These are phyloP conservation scores for Effrenium voratum DNA, from an alignment of 73 alveolate species.

Conservation along the genomic window DNA sequence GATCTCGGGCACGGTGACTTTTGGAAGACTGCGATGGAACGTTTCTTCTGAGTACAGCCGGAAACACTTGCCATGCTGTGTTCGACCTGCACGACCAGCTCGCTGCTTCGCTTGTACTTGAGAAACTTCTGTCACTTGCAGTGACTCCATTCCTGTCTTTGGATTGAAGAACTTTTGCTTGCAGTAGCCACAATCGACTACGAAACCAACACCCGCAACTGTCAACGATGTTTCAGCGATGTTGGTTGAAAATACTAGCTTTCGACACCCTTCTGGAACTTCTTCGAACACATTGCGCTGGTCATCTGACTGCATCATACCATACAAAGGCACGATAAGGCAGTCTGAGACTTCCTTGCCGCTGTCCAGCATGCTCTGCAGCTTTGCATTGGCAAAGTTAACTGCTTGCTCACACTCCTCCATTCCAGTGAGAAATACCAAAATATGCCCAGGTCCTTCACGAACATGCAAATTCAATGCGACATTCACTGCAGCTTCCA, in stretches of 20 bases:
- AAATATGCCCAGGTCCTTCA: slow-evolving; percentile 99
- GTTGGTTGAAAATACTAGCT: slow-evolving; percentile 98
- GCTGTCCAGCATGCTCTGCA: slow-evolving; percentile 72
- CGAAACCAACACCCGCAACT: slow-evolving; percentile 98
- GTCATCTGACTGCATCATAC: slow-evolving; percentile 96
- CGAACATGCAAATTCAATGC: slow-evolving; percentile 98
- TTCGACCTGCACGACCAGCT: slow-evolving; percentile 99
- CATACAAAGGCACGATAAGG: slow-evolving; percentile 73
- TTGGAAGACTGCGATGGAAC: slow-evolving; percentile 94
- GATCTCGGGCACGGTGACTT: slow-evolving; percentile 97
- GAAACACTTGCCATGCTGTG: slow-evolving; percentile 98
- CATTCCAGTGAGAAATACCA: slow-evolving; percentile 98
- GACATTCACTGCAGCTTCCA: slow-evolving; percentile 96
- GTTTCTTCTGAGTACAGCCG: slow-evolving; percentile 97
- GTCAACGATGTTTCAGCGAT: slow-evolving; percentile 99
- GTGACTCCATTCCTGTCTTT: slow-evolving; percentile 98
- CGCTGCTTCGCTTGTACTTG: slow-evolving; percentile 98
- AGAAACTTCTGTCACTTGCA: slow-evolving; percentile 97
- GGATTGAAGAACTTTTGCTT: slow-evolving; percentile 98
- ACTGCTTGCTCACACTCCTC: slow-evolving; percentile 99
- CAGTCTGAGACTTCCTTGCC: slow-evolving; percentile 85
- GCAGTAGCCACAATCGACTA: slow-evolving; percentile 98
- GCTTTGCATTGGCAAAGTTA: slow-evolving; percentile 24
- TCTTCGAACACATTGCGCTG: slow-evolving; percentile 96
- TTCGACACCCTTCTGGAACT: slow-evolving; percentile 98